These are phyloP conservation scores for Gossypium bickii DNA, from an alignment of 345 rosid species.

Conservation along the genomic window DNA sequence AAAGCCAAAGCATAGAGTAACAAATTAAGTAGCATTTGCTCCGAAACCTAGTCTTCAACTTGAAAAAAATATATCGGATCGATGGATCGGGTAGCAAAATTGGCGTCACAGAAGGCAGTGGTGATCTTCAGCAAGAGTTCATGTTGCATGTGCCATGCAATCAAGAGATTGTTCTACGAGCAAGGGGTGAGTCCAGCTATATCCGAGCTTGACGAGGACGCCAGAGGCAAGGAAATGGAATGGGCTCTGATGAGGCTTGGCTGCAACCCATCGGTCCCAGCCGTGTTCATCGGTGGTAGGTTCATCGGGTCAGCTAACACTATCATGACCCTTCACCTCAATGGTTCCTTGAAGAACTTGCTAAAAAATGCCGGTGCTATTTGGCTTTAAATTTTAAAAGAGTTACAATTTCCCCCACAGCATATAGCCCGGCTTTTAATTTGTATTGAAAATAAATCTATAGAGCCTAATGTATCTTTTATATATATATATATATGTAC, in stretches of 20 bases:
- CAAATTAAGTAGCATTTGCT: not conserved
- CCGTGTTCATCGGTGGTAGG: constrained; percentile 78
- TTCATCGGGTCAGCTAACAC: constrained; percentile 75
- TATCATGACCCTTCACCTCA: constrained; percentile 85
- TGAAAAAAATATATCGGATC: not conserved
- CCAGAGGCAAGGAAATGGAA: constrained; percentile 69
- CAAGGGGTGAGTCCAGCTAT: constrained; percentile 86
- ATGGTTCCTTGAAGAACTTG: constrained; percentile 71
- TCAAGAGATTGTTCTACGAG: constrained; percentile 78
- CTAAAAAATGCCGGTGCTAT: constrained; percentile 87
- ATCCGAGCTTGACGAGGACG: constrained; percentile 66
- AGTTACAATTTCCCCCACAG: not conserved
- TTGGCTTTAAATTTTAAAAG: constrained; percentile 49
- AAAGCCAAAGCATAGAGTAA: not conserved
- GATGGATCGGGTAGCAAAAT: constrained; percentile 62
- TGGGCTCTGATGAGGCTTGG: constrained; percentile 76
- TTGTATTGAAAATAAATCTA: not conserved
- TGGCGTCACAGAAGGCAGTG: constrained; percentile 81
- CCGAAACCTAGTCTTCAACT: not conserved
- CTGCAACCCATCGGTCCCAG: constrained; percentile 72
- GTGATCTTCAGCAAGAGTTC: constrained; percentile 94
- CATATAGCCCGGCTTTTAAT: not conserved
- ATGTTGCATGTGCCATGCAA: constrained; percentile 88
- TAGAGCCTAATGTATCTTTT: not conserved
- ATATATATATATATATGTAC: not conserved